phyloP scores from a whole-genome alignment of 139 green algal genomes.

The Chlamydomonas schloesseri region DNA sequence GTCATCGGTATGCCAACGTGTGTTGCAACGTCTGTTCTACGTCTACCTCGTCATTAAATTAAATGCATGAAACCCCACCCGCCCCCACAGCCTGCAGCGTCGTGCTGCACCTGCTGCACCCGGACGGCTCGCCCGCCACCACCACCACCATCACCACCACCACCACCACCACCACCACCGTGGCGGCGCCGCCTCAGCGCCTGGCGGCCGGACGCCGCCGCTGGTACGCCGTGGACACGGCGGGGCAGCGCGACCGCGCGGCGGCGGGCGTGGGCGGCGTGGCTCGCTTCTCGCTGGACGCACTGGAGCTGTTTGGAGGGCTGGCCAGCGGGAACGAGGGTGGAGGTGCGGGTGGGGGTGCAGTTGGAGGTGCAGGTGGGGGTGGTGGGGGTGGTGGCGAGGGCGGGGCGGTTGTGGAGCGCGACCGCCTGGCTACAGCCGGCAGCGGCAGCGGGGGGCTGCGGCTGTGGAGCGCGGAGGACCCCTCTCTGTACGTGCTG shows the following conservation, averaged over 20 bases:
- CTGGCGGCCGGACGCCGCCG: background rate
- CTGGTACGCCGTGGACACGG: constrained; percentile 28
- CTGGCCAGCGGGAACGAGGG: too few species aligned
- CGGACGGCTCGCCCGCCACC: background rate
- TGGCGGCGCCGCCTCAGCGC: too few species aligned
- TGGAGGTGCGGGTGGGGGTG: background rate
- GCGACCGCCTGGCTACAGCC: too few species aligned
- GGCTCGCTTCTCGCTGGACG: background rate
- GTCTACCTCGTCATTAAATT: too few species aligned
- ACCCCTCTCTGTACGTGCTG: constrained; percentile 87
- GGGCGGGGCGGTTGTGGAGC: too few species aligned
- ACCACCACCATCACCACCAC: too few species aligned
- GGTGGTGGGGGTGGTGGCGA: too few species aligned
- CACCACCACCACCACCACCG: too few species aligned
- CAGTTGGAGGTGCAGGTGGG: background rate
- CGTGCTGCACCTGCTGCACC: constrained; percentile 14
- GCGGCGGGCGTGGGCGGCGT: constrained; percentile 14
- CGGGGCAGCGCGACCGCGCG: background rate
- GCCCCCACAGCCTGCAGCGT: background rate
- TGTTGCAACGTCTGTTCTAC: too few species aligned
- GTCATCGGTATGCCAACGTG: too few species aligned
- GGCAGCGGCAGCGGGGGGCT: background rate
- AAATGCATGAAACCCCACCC: too few species aligned
- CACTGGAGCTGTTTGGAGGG: constrained; percentile 7
- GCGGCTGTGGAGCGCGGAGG: constrained; percentile 88